These are phyloP conservation scores for Xylariomycetidae sp. DNA, from an alignment of 2,329 filamentous ascomycete genomes.

Conservation along the genomic window DNA sequence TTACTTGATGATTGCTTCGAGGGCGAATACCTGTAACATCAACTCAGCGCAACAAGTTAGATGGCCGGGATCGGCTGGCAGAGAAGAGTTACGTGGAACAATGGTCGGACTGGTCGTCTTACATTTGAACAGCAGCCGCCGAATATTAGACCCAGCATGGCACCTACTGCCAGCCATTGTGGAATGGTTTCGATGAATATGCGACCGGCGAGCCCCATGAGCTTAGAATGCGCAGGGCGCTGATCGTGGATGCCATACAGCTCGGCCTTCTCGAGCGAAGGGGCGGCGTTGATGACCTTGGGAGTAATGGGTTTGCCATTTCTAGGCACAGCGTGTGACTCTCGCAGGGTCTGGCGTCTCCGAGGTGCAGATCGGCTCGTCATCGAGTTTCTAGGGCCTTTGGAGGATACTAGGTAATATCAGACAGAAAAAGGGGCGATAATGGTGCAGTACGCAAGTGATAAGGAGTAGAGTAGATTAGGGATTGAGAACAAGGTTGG, in stretches of 20 bases:
- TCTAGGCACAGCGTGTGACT: constrained; percentile 35
- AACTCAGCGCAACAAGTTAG: too few relatives aligned
- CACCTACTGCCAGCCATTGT: constrained; percentile 57
- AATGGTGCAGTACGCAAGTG: too few relatives aligned
- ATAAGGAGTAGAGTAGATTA: too few relatives aligned
- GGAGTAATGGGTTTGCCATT: constrained; percentile 35
- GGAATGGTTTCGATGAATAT: constrained; percentile 56
- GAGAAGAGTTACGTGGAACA: too few relatives aligned
- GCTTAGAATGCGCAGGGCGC: constrained; percentile 43
- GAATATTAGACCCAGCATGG: constrained; percentile 83
- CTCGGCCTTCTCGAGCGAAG: constrained; percentile 49
- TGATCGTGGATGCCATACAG: constrained; percentile 52
- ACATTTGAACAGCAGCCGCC: constrained; percentile 95
- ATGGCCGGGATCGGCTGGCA: too few relatives aligned
- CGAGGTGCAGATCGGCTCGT: constrained; percentile 36
- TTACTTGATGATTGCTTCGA: constrained; percentile 93
- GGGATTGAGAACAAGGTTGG: too few relatives aligned
- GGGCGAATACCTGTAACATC: constrained; percentile 77
- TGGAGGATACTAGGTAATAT: too few relatives aligned
- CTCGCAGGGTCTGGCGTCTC: constrained; percentile 41
- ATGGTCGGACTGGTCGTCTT: too few relatives aligned
- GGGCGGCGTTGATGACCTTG: constrained; percentile 50
- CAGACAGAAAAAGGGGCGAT: too few relatives aligned
- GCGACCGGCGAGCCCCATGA: constrained; percentile 46
- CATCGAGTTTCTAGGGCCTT: too few relatives aligned